These are phyloP conservation scores for Metschnikowia koreensis DNA, from an alignment of 805 yeast genomes.

Conservation along the genomic window DNA sequence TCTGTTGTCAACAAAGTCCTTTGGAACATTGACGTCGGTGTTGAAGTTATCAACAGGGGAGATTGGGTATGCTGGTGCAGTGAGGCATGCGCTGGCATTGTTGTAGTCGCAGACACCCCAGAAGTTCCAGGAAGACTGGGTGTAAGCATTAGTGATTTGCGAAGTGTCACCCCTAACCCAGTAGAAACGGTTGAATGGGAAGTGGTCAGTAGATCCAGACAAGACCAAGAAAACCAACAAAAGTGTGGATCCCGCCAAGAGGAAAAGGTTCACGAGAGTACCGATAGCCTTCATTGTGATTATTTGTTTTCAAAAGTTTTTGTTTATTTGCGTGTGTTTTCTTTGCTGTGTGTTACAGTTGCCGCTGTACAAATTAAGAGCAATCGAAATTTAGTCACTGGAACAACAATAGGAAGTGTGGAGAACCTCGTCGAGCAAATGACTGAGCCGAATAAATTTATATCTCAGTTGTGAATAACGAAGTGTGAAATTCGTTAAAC, in stretches of 20 bases:
- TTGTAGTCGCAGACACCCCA: conserved; percentile 65
- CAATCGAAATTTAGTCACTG: neutral
- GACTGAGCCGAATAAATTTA: neutral
- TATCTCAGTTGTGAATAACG: neutral
- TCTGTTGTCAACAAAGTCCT: conserved; percentile 52
- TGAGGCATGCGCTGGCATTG: conserved; percentile 51
- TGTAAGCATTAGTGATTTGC: conserved; percentile 48
- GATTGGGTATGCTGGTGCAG: conserved; percentile 79
- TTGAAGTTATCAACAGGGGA: conserved; percentile 77
- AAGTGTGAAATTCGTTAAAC: neutral
- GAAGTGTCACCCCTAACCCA: conserved; percentile 79
- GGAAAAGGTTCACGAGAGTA: conserved; percentile 36
- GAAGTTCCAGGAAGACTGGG: conserved; percentile 72
- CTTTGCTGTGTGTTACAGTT: neutral
- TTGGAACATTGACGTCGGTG: conserved; percentile 51
- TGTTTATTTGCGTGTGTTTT: neutral
- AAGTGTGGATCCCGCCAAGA: conserved; percentile 45
- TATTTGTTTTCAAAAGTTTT: neutral
- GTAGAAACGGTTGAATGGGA: conserved; percentile 53
- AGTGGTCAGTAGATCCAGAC: conserved; percentile 20
- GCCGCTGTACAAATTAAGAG: neutral
- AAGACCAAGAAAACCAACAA: conserved; percentile 48
- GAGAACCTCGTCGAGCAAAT: neutral
- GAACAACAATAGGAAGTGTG: neutral
- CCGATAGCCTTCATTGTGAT: conserved; percentile 29